Base-by-base conservation (phyloP, 2,329 filamentous ascomycete species). In the Coleophoma crateriformis region DNA sequence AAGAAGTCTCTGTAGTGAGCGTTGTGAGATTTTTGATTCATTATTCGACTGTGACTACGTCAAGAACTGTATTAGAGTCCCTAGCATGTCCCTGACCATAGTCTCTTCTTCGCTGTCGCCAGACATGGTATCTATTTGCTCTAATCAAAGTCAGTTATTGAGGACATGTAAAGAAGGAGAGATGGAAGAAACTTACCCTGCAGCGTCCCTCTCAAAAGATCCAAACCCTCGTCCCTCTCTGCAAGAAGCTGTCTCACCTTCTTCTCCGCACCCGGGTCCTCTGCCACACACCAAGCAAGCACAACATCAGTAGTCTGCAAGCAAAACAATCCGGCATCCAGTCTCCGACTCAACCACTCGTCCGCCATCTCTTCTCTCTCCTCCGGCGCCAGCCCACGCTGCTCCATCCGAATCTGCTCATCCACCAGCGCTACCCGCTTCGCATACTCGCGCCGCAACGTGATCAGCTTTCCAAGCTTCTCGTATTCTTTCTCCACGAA, bases 401-500 rank as follows among this genome's bases (percentile, higher is more conserved):
- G 79, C 62, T 88, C 81, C 14, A 71, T 70, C 14, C 71, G 72
- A 49, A 91, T 85, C 46, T 77, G 71, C 46, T 75, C 69, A 46
- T 91, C 86, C 1, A 88, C 82, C 0, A 75, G 71, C 0, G 69
- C 71, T 1, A 95, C 68, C 14, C 80, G 77, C 0, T 76, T 71
- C 0, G 79, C 78, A 64, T 90, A 95, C 12, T 88, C 85, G 44
- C 81, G 72, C 38, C 91, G 80, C 44, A 96, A 67, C 52, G 78
- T 74, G 34, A 95, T 67, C 4, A 97, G 73, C 63, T 84, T 88
- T 6, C 65, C 71, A 35, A 90, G 81, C 73, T 97, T 97, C 58
- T 85, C 89, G 65, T 95, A 96, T 56, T 96, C 84, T 64, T 90
- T 95, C 67, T 99, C 94, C 15, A 96, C 87, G 61, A 97, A 97